Evolutionary conservation across 1,139 yeast genomes (phyloP).

Genomic region (Yamadazyma buinensis): DNA sequence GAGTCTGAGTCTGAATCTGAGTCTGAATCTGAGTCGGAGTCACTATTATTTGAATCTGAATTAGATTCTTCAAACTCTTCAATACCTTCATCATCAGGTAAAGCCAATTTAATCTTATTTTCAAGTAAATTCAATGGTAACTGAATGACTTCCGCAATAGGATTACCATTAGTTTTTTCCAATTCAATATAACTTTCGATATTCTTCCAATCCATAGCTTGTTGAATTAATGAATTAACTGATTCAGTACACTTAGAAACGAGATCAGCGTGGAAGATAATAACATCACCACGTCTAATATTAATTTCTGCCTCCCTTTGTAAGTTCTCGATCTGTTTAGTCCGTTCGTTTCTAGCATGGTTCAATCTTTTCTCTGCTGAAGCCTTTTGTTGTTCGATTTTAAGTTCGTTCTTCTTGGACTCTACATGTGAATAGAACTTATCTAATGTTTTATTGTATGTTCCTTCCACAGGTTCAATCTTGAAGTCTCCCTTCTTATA

Average conservation of each 20-base stretch:
- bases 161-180: constrained; percentile 66
- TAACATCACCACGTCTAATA: constrained; percentile 66
- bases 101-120: constrained; percentile 58
- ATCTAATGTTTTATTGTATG: constrained; percentile 82
- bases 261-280: constrained; percentile 63
- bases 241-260: constrained; percentile 72
- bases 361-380: constrained; percentile 72
- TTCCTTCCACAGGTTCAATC: constrained; percentile 48
- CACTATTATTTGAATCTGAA: constrained; percentile 19
- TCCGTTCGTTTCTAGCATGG: constrained; percentile 71
- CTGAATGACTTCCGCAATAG: constrained; percentile 58
- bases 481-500: constrained; percentile 24
- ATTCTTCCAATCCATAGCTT: constrained; percentile 93
- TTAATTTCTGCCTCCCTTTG: constrained; percentile 62
- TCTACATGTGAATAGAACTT: constrained; percentile 81
- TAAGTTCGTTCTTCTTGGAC: constrained; percentile 57
- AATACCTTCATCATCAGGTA: constrained; percentile 42
- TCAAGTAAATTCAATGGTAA: constrained; percentile 70
- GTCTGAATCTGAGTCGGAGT: constrained; percentile 23
- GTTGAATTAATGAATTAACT: constrained; percentile 64
- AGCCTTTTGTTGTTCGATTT: constrained; percentile 69
- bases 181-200: constrained; percentile 71
- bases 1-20: constrained; percentile 22
- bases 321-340: constrained; percentile 65
- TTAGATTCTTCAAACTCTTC: constrained; percentile 22